Conservation (phyloP, 2,329 filamentous ascomycete genomes). For the Penicillium digitatum region DNA sequence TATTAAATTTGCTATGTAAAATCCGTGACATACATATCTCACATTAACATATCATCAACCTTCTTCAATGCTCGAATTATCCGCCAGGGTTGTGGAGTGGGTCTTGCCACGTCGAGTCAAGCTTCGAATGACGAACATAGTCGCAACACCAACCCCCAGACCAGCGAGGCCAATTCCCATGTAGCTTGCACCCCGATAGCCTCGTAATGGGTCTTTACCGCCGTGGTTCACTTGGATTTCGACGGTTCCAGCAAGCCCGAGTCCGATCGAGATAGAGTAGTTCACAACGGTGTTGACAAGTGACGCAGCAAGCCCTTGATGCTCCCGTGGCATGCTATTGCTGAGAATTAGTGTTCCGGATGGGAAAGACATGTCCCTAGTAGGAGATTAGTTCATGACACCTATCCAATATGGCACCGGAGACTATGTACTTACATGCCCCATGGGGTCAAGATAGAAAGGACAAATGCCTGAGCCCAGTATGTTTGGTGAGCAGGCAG, state of each 20-base stretch:
- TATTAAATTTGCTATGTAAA: too few species aligned
- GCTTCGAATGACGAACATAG: neutral
- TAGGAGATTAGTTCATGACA: neutral
- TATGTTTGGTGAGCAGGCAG: slow-evolving; percentile 41
- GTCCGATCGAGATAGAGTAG: slow-evolving; percentile 63
- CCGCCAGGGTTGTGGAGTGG: neutral
- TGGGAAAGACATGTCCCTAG: slow-evolving; percentile 65
- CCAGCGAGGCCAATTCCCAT: slow-evolving; percentile 36
- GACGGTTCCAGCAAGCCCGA: slow-evolving; percentile 65
- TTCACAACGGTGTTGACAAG: slow-evolving; percentile 64
- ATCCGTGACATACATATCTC: too few species aligned
- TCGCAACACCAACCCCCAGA: neutral
- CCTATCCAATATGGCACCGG: neutral
- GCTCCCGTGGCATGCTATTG: slow-evolving; percentile 46
- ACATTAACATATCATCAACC: neutral
- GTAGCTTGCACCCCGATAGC: slow-evolving; percentile 43
- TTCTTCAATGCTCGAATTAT: neutral
- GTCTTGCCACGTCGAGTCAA: neutral
- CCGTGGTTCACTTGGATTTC: slow-evolving; percentile 48
- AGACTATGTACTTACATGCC: slow-evolving; percentile 24
- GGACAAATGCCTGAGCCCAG: slow-evolving; percentile 39
- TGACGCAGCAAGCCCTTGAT: slow-evolving; percentile 53
- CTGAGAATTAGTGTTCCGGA: slow-evolving; percentile 60
- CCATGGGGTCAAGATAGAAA: slow-evolving; percentile 30
- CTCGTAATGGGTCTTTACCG: slow-evolving; percentile 34